Evolutionary conservation across 352 stramenopile species (phyloP).

Genomic region (Pythium vanterpoolii): DNA sequence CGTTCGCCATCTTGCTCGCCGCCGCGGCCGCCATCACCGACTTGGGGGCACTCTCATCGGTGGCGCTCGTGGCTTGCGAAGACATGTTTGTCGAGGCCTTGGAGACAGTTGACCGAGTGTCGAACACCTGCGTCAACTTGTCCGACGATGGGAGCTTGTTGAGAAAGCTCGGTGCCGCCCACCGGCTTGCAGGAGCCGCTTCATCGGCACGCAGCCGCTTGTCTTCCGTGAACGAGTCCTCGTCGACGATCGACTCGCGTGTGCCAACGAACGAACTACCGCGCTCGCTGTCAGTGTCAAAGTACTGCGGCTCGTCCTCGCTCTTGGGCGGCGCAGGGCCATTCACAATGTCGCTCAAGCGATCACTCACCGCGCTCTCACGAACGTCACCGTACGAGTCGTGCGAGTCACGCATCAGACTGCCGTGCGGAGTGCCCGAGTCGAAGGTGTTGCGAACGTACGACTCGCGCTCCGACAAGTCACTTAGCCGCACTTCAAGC

Average conservation of each 20-base stretch:
- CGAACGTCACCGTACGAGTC: constrained; percentile 25
- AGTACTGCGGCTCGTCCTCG: constrained; percentile 33
- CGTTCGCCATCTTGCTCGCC: constrained; percentile 21
- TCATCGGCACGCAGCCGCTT: not conserved
- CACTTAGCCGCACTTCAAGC: constrained; percentile 9
- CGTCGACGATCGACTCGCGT: constrained; percentile 23
- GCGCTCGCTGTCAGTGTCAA: constrained; percentile 49
- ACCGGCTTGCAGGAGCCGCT: constrained; percentile 20
- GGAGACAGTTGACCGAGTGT: constrained; percentile 35
- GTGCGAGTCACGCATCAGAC: constrained; percentile 29
- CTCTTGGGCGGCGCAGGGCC: constrained; percentile 23
- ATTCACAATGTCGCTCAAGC: constrained; percentile 30
- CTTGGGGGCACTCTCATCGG: constrained; percentile 18
- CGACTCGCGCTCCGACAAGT: constrained; percentile 21
- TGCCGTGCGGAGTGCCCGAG: constrained; percentile 33
- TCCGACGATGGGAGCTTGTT: constrained; percentile 27
- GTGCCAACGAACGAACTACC: constrained; percentile 35
- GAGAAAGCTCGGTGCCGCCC: constrained; percentile 40
- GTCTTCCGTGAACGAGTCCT: constrained; percentile 18
- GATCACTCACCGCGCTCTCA: constrained; percentile 24
- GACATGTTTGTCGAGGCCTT: constrained; percentile 23
- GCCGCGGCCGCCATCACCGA: constrained; percentile 12
- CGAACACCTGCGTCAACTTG: constrained; percentile 22
- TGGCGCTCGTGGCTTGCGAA: constrained; percentile 9
- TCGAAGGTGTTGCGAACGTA: constrained; percentile 29